Evolutionary conservation across 495 filamentous ascomycete genomes (phyloP).

Genomic region (Xylaria curta): DNA sequence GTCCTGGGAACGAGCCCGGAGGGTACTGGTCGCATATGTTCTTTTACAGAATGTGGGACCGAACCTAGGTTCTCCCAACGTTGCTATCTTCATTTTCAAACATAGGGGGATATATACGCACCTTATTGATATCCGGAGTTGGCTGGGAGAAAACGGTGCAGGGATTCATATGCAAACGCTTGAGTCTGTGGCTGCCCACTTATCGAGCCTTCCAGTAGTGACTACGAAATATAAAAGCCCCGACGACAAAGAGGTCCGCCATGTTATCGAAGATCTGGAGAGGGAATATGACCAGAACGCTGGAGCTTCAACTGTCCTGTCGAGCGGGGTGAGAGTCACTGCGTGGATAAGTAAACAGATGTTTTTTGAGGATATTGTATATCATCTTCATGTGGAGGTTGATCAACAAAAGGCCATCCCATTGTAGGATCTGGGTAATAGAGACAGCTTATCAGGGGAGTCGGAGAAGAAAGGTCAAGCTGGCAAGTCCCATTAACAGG

Average conservation of each 20-base stretch:
- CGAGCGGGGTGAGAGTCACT: neutral
- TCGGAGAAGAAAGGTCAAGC: no score
- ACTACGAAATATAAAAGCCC: neutral
- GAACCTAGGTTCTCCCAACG: neutral
- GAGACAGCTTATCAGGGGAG: no score
- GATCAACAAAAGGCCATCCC: no score
- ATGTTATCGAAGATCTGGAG: neutral
- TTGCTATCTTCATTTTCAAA: neutral
- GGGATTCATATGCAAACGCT: no score
- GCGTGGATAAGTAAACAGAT: neutral
- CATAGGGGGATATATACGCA: neutral
- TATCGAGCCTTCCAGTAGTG: neutral
- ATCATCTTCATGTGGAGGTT: slow-evolving; percentile 31
- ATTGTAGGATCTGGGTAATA: no score
- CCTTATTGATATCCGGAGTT: neutral
- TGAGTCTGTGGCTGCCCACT: neutral
- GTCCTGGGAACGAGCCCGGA: no score
- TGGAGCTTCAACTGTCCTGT: neutral
- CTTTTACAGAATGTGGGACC: neutral
- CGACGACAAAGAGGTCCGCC: neutral
- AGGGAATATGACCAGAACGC: neutral
- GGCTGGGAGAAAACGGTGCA: neutral
- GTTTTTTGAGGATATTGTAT: neutral
- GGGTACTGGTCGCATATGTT: neutral
- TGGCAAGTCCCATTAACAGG: no score